Evolutionary conservation across 805 yeast genomes (phyloP).

Genomic region (Soucietia sequanensis): DNA sequence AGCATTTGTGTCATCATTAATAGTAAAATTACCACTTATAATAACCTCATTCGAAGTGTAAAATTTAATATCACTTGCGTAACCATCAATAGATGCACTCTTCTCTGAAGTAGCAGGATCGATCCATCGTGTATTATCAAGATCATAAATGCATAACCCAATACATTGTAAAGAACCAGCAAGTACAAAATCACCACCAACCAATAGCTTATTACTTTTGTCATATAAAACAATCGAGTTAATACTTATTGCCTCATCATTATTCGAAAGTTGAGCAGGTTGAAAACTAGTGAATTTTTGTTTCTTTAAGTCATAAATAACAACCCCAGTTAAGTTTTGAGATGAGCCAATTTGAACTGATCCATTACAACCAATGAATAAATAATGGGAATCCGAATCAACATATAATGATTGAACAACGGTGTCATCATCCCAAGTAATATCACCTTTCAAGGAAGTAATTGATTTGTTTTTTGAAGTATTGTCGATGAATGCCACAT

Average conservation of each 20-base stretch:
- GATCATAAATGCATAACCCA: conserved; percentile 65
- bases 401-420: conserved; percentile 33
- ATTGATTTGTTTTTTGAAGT: conserved; percentile 14
- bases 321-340: conserved; percentile 41
- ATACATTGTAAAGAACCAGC: conserved; percentile 60
- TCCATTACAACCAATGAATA: conserved; percentile 50
- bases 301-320: conserved; percentile 50
- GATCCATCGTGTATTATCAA: conserved; percentile 54
- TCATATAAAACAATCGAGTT: conserved; percentile 36
- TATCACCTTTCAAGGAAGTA: conserved; percentile 17
- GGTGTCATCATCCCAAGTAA: conserved; percentile 24
- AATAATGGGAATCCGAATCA: conserved; percentile 26
- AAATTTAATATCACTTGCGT: conserved; percentile 53
- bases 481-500: conserved; percentile 30
- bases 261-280: conserved; percentile 47
- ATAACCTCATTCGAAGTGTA: conserved; percentile 34
- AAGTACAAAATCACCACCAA: conserved; percentile 69
- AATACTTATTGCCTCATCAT: conserved; percentile 36
- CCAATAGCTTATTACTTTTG: conserved; percentile 43
- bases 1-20: conserved; percentile 29
- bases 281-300: conserved; percentile 43
- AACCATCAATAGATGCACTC: conserved; percentile 43
- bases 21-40: conserved; percentile 52
- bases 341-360: conserved; percentile 18
- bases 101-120: conserved; percentile 30